Evolutionary conservation across 306 rosid genomes (phyloP).

Genomic region (Begonia peltatifolia): DNA sequence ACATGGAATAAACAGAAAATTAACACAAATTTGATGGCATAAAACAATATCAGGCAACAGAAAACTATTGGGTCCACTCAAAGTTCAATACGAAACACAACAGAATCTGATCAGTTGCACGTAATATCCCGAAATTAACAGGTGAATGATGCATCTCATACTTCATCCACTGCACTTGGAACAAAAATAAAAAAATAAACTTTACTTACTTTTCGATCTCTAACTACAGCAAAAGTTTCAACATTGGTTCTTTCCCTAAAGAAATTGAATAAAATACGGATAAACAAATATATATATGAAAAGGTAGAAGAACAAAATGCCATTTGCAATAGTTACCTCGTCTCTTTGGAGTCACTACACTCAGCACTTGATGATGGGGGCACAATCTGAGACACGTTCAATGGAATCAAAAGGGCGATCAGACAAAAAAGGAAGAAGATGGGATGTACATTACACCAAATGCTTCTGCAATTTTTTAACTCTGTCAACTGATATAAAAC

Average conservation of each 20-base stretch:
- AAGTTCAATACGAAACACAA: neutral
- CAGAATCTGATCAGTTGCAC: too few species aligned
- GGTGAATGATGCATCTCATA: neutral
- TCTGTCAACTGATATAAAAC: too few species aligned
- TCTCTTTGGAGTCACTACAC: constrained; percentile 40
- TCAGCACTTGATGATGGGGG: constrained; percentile 32
- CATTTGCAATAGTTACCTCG: constrained; percentile 26
- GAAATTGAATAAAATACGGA: constrained; percentile 10
- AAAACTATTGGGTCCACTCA: too few species aligned
- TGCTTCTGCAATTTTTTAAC: too few species aligned
- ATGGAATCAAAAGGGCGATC: too few species aligned
- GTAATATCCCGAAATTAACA: neutral
- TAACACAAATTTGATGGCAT: too few species aligned
- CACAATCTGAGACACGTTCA: constrained; percentile 21
- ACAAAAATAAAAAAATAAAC: constrained; percentile 1
- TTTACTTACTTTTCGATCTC: constrained; percentile 58
- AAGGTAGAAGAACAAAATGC: neutral
- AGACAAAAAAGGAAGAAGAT: neutral
- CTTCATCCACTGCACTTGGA: neutral
- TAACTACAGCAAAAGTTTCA: constrained; percentile 23
- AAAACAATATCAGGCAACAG: too few species aligned
- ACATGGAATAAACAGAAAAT: too few species aligned
- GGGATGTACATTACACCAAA: neutral
- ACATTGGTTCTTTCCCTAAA: constrained; percentile 48
- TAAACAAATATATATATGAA: neutral